phyloP scores from a whole-genome alignment of 495 filamentous ascomycete genomes.

The Cudoniella acicularis region DNA sequence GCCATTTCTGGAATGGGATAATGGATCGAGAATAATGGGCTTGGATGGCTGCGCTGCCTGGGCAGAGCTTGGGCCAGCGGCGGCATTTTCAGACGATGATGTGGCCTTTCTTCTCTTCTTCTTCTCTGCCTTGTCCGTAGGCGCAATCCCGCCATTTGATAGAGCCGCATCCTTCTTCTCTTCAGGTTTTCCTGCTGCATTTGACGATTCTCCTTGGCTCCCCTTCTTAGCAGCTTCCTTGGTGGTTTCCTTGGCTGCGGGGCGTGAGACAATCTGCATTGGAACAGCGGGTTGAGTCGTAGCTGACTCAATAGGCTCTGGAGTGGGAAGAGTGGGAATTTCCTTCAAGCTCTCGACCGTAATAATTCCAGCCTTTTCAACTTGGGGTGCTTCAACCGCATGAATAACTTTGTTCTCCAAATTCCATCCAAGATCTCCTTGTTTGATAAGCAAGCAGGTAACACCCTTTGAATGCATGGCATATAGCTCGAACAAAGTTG shows the following conservation, averaged over 20 bases:
- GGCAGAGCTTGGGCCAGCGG: conserved; percentile 2
- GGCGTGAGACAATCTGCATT: conserved; percentile 15
- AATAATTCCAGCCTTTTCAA: conserved; percentile 56
- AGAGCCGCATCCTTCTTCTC: conserved; percentile 32
- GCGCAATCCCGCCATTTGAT: conserved; percentile 10
- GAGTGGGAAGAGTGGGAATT: conserved; percentile 31
- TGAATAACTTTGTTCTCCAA: conserved; percentile 78
- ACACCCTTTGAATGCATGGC: conserved; percentile 96
- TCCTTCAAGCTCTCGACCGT: conserved; percentile 39
- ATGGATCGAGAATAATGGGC: conserved; percentile 18
- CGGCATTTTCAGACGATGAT: conserved; percentile 2
- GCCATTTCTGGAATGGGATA: conserved; percentile 18
- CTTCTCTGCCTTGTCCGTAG: conserved; percentile 21
- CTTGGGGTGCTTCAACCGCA: conserved; percentile 72
- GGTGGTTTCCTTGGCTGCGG: conserved; percentile 18
- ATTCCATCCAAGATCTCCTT: conserved; percentile 85
- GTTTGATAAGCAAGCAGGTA: conserved; percentile 76
- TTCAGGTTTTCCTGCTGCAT: conserved; percentile 33
- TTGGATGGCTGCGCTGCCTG: conserved; percentile 23
- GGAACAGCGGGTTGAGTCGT: conserved; percentile 9
- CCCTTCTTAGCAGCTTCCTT: conserved; percentile 22
- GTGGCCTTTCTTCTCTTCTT: conserved; percentile 24
- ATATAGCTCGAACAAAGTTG: conserved; percentile 85
- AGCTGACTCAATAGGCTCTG: conserved; percentile 23
- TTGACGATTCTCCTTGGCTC: conserved; percentile 23